These are phyloP conservation scores for Atractiella rhizophila DNA, from an alignment of 768 basidiomycete species.

Conservation along the genomic window DNA sequence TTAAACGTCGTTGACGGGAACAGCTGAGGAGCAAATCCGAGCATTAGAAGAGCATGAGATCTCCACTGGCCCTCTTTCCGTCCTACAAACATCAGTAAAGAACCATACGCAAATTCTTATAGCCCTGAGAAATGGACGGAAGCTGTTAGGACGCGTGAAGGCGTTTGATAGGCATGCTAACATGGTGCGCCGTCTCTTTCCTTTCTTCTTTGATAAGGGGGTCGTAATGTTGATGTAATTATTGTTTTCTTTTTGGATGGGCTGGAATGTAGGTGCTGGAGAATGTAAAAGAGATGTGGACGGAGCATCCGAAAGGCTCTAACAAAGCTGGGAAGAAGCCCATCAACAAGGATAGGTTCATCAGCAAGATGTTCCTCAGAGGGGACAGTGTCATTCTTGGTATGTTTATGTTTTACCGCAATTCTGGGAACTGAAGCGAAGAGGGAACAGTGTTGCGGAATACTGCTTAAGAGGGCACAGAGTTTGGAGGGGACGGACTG, in stretches of 20 bases:
- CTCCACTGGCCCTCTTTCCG: conserved; percentile 47
- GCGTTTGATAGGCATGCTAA: conserved; percentile 97
- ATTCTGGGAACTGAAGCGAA: too few relatives aligned
- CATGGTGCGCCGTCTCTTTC: conserved; percentile 39
- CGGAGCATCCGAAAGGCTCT: conserved; percentile 88
- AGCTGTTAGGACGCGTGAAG: conserved; percentile 39
- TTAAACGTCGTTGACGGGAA: conserved; percentile 53
- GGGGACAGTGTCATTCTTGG: conserved; percentile 95
- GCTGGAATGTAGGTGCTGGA: conserved; percentile 47
- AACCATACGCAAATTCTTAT: conserved; percentile 95
- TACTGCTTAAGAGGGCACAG: too few relatives aligned
- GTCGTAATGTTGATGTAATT: conserved; percentile 4
- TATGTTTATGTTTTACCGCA: conserved; percentile 22
- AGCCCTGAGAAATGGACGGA: conserved; percentile 93
- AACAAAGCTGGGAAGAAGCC: conserved; percentile 99
- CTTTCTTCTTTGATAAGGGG: neutral
- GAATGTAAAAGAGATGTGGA: conserved; percentile 99
- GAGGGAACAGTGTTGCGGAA: too few relatives aligned
- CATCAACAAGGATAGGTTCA: conserved; percentile 95
- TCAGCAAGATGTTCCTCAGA: conserved; percentile 82
- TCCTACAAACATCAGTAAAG: conserved; percentile 86
- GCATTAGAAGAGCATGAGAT: conserved; percentile 36
- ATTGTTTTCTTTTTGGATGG: conserved; percentile 4
- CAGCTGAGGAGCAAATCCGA: conserved; percentile 86
- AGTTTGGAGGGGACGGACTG: too few relatives aligned